A percentile compares a stretch with the other conserved stretches of the same genome.
Conservation (phyloP, 1,139 yeast genomes). For the Debaryomycetaceae sp. region DNA sequence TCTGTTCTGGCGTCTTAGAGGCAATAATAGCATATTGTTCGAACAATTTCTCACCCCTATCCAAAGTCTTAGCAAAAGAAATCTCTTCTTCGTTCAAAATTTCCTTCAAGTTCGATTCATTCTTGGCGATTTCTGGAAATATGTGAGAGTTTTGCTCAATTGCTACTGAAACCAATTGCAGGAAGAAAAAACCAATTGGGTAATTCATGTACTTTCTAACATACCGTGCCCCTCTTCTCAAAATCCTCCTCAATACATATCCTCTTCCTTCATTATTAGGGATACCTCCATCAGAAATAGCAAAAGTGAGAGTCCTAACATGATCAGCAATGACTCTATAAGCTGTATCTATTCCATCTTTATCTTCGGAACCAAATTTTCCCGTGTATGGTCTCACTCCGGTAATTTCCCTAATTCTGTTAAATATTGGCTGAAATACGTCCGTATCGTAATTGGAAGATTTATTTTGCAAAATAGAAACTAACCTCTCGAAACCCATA, state of each 20-base stretch:
- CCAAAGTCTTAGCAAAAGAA: constrained; percentile 90
- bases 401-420: constrained; percentile 83
- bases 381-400: constrained; percentile 91
- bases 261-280: constrained; percentile 99
- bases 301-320: constrained; percentile 93
- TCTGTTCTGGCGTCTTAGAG: constrained; percentile 67
- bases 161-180: constrained; percentile 86
- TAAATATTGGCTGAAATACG: constrained; percentile 86
- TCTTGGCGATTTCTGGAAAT: constrained; percentile 84
- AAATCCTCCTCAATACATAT: constrained; percentile 90
- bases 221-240: constrained; percentile 97
- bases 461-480: constrained; percentile 87
- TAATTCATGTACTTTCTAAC: constrained; percentile 95
- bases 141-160: constrained; percentile 83
- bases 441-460: constrained; percentile 95
- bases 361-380: constrained; percentile 87
- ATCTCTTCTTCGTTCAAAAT: constrained; percentile 94
- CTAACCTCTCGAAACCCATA: constrained; percentile 97
- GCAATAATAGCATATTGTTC: constrained; percentile 90
- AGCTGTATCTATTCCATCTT: constrained; percentile 94
- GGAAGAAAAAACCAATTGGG: constrained; percentile 92
- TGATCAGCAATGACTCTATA: constrained; percentile 98
- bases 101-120: constrained; percentile 76
- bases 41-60: constrained; percentile 95
- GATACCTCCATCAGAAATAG: constrained; percentile 97